Evolutionary conservation across 805 yeast genomes (phyloP).

Genomic region (Ogataea corticis): DNA sequence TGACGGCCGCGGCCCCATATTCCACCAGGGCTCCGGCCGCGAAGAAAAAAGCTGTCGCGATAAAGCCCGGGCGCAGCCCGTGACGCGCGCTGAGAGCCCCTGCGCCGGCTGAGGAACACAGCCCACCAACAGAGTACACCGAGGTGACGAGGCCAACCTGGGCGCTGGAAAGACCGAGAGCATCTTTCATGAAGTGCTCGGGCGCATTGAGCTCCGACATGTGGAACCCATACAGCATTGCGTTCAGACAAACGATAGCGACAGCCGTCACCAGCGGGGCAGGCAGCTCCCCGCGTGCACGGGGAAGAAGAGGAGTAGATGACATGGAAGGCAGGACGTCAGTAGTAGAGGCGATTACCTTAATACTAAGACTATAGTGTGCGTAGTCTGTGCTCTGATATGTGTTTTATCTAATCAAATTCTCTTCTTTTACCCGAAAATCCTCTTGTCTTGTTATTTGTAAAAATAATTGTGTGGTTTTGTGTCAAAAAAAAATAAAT

Average conservation of each 20-base stretch:
- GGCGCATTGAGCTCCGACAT: conserved; percentile 96
- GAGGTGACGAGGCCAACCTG: conserved; percentile 76
- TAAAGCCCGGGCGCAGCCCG: conserved; percentile 61
- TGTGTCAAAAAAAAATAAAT: too few relatives aligned
- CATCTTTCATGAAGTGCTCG: conserved; percentile 49
- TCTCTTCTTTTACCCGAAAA: too few relatives aligned
- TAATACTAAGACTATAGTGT: too few relatives aligned
- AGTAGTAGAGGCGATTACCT: too few relatives aligned
- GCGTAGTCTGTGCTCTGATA: too few relatives aligned
- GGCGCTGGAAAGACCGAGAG: conserved; percentile 34
- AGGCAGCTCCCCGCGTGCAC: conserved; percentile 1
- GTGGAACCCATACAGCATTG: conserved; percentile 91
- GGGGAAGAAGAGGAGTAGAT: conserved; percentile 1
- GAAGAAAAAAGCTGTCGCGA: conserved; percentile 52
- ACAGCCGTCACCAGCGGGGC: conserved; percentile 43
- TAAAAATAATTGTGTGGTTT: too few relatives aligned
- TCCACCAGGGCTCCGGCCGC: conserved; percentile 65
- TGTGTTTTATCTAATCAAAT: too few relatives aligned
- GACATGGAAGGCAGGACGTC: too few relatives aligned
- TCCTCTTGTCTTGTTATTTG: too few relatives aligned
- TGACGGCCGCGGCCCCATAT: conserved; percentile 46
- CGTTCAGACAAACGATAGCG: conserved; percentile 67
- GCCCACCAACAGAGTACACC: conserved; percentile 80
- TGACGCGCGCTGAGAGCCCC: conserved; percentile 61
- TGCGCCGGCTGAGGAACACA: conserved; percentile 69